These are phyloP conservation scores for Nannochloris sp. DNA, from an alignment of 139 green algal species.

Conservation along the genomic window DNA sequence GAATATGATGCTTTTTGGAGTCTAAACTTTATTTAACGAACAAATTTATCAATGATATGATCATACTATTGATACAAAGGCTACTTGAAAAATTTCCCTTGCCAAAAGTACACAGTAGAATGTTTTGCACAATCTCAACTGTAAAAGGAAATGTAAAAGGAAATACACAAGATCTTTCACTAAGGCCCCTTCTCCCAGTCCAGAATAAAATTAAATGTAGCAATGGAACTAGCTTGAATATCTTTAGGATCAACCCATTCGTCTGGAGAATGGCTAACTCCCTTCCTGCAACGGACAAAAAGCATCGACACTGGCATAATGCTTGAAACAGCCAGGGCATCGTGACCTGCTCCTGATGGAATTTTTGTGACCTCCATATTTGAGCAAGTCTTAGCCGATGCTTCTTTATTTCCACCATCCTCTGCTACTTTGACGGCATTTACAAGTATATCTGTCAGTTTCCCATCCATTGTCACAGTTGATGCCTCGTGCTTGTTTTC, in stretches of 20 bases:
- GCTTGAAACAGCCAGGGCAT: slow-evolving; percentile 75
- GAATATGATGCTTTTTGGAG: not conserved
- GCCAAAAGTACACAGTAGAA: too few relatives aligned
- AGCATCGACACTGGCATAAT: slow-evolving; percentile 74
- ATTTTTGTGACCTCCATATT: slow-evolving; percentile 38
- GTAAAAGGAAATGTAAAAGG: too few relatives aligned
- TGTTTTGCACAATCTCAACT: too few relatives aligned
- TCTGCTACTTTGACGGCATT: not conserved
- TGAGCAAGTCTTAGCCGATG: not conserved
- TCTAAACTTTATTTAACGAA: not conserved
- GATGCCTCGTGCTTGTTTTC: slow-evolving; percentile 6
- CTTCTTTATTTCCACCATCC: not conserved
- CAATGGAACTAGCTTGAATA: slow-evolving; percentile 41
- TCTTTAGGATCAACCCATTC: slow-evolving; percentile 63
- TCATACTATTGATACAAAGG: too few relatives aligned
- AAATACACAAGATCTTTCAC: not conserved
- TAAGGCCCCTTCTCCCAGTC: not conserved
- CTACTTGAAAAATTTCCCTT: too few relatives aligned
- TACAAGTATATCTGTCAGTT: not conserved
- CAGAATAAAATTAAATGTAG: slow-evolving; percentile 24
- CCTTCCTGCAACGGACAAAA: slow-evolving; percentile 71
- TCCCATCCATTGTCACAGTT: not conserved
- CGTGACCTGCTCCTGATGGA: slow-evolving; percentile 80
- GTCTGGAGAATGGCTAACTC: slow-evolving; percentile 71
- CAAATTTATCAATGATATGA: too few relatives aligned